Percentiles rank a stretch among this genome's conserved stretches.
Evolutionary conservation across 352 stramenopile genomes (phyloP).

Genomic region (Phytopythium cucurbitacearum): DNA sequence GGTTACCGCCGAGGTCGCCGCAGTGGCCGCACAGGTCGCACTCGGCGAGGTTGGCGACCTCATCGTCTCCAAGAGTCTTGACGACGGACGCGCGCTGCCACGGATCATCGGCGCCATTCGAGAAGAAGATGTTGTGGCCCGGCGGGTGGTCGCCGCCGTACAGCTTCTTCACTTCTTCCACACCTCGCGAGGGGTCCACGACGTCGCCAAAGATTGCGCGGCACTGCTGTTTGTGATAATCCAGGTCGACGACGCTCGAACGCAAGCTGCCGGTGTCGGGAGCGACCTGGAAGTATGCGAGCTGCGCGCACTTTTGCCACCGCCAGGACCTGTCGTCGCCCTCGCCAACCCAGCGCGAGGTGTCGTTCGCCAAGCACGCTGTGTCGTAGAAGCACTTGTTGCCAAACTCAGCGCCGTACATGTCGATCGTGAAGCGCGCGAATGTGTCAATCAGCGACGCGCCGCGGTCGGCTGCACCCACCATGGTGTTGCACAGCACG

Average conservation of each 20-base stretch:
- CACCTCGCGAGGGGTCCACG: conserved; percentile 50
- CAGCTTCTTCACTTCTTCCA: conserved; percentile 54
- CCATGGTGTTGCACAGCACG: conserved; percentile 62
- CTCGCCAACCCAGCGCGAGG: conserved; percentile 27
- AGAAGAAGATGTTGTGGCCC: conserved; percentile 82
- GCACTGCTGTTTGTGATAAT: conserved; percentile 83
- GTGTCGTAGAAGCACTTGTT: conserved; percentile 84
- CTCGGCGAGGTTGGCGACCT: conserved; percentile 62
- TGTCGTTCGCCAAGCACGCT: conserved; percentile 48
- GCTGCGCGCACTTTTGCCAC: conserved; percentile 84
- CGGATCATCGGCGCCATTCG: conserved; percentile 78
- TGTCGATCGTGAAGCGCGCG: conserved; percentile 73
- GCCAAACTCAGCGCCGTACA: conserved; percentile 78
- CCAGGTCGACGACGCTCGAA: conserved; percentile 56
- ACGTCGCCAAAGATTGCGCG: conserved; percentile 61
- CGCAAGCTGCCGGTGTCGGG: conserved; percentile 56
- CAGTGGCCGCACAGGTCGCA: conserved; percentile 85
- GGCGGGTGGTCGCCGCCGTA: conserved; percentile 74
- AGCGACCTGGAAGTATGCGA: conserved; percentile 86
- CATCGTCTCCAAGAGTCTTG: conserved; percentile 43
- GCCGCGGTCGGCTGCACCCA: conserved; percentile 41
- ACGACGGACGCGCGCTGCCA: conserved; percentile 81
- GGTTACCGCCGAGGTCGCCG: conserved; percentile 51
- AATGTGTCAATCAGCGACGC: conserved; percentile 57
- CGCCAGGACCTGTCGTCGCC: conserved; percentile 79